Evolutionary conservation across 108 stramenopile species (phyloP).

Genomic region (Fragilaria radians): DNA sequence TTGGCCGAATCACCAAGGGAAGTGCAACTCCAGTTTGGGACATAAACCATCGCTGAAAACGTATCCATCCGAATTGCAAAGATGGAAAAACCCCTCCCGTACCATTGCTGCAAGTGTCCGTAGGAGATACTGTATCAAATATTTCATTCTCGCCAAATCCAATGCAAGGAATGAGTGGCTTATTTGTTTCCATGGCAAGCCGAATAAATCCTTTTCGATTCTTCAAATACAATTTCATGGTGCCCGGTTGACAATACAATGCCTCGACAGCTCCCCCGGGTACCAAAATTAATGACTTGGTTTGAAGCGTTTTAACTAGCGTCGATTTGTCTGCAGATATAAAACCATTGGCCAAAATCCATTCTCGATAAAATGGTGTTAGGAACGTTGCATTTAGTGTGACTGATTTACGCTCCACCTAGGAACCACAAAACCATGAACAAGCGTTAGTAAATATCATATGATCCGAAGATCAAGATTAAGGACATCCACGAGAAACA

Average conservation of each 20-base stretch:
- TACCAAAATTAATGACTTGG: slow-evolving; percentile 30
- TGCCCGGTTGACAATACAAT: slow-evolving; percentile 19
- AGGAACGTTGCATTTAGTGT: slow-evolving; percentile 29
- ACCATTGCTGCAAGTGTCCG: not conserved
- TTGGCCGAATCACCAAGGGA: not conserved
- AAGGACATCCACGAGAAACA: too few relatives aligned
- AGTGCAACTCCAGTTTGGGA: not conserved
- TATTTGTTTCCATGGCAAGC: slow-evolving; percentile 51
- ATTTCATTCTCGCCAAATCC: slow-evolving; percentile 57
- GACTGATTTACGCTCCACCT: not conserved
- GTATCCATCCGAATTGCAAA: not conserved
- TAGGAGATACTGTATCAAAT: not conserved
- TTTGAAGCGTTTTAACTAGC: slow-evolving; percentile 10
- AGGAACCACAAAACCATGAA: not conserved
- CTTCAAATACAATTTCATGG: slow-evolving; percentile 32
- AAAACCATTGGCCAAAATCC: slow-evolving; percentile 24
- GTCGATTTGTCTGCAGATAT: slow-evolving; percentile 16
- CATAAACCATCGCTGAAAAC: not conserved
- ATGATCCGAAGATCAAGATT: too few relatives aligned
- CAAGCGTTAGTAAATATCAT: too few relatives aligned
- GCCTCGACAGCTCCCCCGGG: slow-evolving; percentile 47
- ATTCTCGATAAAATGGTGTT: slow-evolving; percentile 41
- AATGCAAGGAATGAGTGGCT: slow-evolving; percentile 63
- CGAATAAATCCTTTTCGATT: slow-evolving; percentile 75
- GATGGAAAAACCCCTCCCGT: not conserved